Evolutionary conservation across 1,284 basidiomycete species (phyloP).

Genomic region (Blastosporella zonata): DNA sequence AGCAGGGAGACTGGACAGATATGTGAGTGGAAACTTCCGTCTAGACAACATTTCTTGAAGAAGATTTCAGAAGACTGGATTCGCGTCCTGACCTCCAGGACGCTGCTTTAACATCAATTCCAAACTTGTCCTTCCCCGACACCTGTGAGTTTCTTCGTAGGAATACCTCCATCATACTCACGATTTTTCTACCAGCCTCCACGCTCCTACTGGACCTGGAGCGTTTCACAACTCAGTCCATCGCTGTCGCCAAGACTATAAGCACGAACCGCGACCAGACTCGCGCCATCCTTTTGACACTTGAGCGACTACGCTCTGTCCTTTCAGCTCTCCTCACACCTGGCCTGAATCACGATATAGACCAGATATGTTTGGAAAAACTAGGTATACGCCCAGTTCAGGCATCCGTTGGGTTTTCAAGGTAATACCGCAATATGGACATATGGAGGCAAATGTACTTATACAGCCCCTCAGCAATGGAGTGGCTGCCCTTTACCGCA

Average conservation of each 20-base stretch:
- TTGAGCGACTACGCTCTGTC: slow-evolving; percentile 43
- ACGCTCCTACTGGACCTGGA: slow-evolving; percentile 47
- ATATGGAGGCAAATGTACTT: background rate
- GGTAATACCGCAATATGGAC: slow-evolving; percentile 34
- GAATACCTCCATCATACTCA: background rate
- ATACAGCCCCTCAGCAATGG: slow-evolving; percentile 26
- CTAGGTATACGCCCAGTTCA: slow-evolving; percentile 38
- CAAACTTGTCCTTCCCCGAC: slow-evolving; percentile 25
- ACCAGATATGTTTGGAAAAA: slow-evolving; percentile 56
- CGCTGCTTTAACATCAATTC: slow-evolving; percentile 24
- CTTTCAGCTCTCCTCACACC: slow-evolving; percentile 50
- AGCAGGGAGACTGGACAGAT: slow-evolving; percentile 68
- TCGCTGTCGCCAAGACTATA: slow-evolving; percentile 45
- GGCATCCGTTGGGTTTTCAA: slow-evolving; percentile 45
- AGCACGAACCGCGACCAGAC: slow-evolving; percentile 42
- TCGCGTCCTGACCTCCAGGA: slow-evolving; percentile 20
- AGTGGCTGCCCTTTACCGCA: slow-evolving; percentile 43
- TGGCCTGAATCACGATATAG: slow-evolving; percentile 57
- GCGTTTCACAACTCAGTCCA: slow-evolving; percentile 44
- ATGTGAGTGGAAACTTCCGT: slow-evolving; percentile 59
- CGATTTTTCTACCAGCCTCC: slow-evolving; percentile 32
- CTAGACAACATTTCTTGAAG: slow-evolving; percentile 4
- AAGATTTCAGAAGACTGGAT: slow-evolving; percentile 22
- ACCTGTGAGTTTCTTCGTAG: slow-evolving; percentile 21
- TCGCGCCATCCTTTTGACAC: slow-evolving; percentile 35